A percentile compares a stretch with the other conserved stretches of the same genome.
These are phyloP conservation scores for Arthrobotrys sphaeroides DNA, from an alignment of 2,329 filamentous ascomycete genomes.

Conservation along the genomic window DNA sequence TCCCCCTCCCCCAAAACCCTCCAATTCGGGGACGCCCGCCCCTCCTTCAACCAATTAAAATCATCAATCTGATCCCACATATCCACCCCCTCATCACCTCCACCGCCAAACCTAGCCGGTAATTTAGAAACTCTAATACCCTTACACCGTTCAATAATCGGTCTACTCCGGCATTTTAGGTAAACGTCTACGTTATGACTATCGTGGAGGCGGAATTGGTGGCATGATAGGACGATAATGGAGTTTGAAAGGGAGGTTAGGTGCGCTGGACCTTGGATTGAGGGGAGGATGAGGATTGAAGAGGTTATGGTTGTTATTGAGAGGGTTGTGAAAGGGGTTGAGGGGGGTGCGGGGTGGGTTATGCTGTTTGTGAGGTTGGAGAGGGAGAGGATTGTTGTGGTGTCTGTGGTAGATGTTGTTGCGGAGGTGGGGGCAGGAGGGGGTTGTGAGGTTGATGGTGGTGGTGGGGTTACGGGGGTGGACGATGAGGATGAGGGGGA, in stretches of 20 bases:
- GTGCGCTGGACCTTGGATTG: conserved; percentile 81
- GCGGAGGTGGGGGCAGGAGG: neutral
- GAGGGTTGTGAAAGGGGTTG: conserved; percentile 17
- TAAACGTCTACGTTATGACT: conserved; percentile 84
- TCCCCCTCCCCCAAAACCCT: conserved; percentile 71
- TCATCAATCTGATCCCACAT: conserved; percentile 93
- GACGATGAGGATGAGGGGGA: neutral
- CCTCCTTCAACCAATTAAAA: conserved; percentile 94
- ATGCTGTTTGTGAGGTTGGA: conserved; percentile 26
- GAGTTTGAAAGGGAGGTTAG: conserved; percentile 78
- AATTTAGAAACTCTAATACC: conserved; percentile 81
- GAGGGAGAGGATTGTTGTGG: neutral
- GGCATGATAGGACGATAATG: conserved; percentile 78
- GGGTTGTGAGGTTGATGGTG: neutral
- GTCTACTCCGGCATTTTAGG: conserved; percentile 79
- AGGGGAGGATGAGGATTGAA: conserved; percentile 79
- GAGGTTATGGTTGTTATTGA: conserved; percentile 72
- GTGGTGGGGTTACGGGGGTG: neutral
- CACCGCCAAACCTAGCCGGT: conserved; percentile 71
- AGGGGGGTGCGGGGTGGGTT: conserved; percentile 36
- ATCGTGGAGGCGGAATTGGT: conserved; percentile 94
- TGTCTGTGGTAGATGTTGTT: neutral
- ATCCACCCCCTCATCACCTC: conserved; percentile 64
- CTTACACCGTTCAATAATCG: conserved; percentile 91
- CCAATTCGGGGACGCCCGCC: conserved; percentile 85